Base-by-base conservation (phyloP, 352 stramenopile genomes). In the Phytophthora sansomeana region DNA sequence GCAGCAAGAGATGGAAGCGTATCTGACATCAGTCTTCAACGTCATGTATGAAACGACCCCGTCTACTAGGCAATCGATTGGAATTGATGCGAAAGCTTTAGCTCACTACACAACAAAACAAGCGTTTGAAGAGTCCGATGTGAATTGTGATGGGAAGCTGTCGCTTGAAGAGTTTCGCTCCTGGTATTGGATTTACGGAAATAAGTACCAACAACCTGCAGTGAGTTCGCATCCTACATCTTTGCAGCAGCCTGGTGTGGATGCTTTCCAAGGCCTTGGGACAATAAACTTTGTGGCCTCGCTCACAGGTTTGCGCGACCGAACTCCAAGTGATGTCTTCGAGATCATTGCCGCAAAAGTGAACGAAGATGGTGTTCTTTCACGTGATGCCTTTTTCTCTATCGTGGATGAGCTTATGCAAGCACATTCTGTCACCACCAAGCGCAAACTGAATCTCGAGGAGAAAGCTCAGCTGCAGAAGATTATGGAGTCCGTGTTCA, bases 71-170 rank as follows among this genome's bases (percentile, higher is more conserved):
- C 58, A 75, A 41, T 67, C 60, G 2, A 70, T 91, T 46, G 63
- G 70, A 10, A 83, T 93, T 35, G 75, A 90, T 30, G 65, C 89
- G 2, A 69, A 79, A 51, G 39, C 57, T 26, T 70, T 97, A 19
- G 90, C 90, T 13, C 56, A 72, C 38, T 91, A 83, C 58, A 97
- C 90, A 41, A 90, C 87, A 4, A 52, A 74, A 26, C 75, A 97
- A 52, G 89, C 90, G 14, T 98, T 98, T 55, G 49, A 77, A 0
- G 87, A 97, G n/a, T 90, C 83, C 11, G 93, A 98, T 68, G 48
- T 92, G 14, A 95, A 97, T 63, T 74, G 73, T 42, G 87, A 96
- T 43, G 85, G 81, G 13, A 82, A 77, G 26, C 54, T 97, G 9
- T 92, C 87, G 17, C 63, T 95, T 6, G 79, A 89, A 39, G 89